Evolutionary conservation across 2,329 filamentous ascomycete genomes (phyloP).

Genomic region (Exserohilum turcica): DNA sequence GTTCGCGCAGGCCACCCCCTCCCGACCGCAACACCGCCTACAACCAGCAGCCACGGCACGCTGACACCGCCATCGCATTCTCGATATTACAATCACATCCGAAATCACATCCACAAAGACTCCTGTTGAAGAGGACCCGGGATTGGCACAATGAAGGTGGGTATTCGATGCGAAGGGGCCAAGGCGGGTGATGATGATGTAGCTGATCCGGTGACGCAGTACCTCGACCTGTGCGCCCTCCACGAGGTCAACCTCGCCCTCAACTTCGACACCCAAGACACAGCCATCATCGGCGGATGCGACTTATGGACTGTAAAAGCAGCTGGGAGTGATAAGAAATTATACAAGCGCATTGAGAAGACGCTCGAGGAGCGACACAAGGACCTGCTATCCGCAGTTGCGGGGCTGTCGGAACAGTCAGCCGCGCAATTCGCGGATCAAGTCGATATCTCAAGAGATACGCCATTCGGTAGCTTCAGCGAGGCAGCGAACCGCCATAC

Average conservation of each 20-base stretch:
- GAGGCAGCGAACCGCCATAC: slow-evolving; percentile 87
- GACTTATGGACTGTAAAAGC: slow-evolving; percentile 98
- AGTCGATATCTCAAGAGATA: slow-evolving; percentile 80
- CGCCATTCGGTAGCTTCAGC: slow-evolving; percentile 88
- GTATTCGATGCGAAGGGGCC: slow-evolving; percentile 25
- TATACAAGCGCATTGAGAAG: slow-evolving; percentile 94
- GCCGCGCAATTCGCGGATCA: slow-evolving; percentile 68
- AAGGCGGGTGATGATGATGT: slow-evolving; percentile 29
- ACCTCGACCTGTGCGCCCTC: slow-evolving; percentile 86
- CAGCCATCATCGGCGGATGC: slow-evolving; percentile 89
- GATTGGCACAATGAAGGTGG: slow-evolving; percentile 47
- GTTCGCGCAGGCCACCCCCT: slow-evolving; percentile 42
- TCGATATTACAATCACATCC: slow-evolving; percentile 3
- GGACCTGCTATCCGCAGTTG: slow-evolving; percentile 81
- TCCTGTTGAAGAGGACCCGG: slow-evolving; percentile 1
- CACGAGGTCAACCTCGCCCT: slow-evolving; percentile 90
- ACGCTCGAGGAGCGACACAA: slow-evolving; percentile 91
- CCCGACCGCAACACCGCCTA: slow-evolving; percentile 37
- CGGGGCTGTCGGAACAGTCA: slow-evolving; percentile 83
- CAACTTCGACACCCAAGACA: slow-evolving; percentile 94
- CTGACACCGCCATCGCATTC: slow-evolving; percentile 17
- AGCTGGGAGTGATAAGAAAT: slow-evolving; percentile 91
- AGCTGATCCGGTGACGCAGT: slow-evolving; percentile 61
- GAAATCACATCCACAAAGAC: slow-evolving; percentile 4
- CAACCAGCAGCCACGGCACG: slow-evolving; percentile 29